Conservation (phyloP, 2,329 filamentous ascomycete genomes). For the Alternaria sp. region DNA sequence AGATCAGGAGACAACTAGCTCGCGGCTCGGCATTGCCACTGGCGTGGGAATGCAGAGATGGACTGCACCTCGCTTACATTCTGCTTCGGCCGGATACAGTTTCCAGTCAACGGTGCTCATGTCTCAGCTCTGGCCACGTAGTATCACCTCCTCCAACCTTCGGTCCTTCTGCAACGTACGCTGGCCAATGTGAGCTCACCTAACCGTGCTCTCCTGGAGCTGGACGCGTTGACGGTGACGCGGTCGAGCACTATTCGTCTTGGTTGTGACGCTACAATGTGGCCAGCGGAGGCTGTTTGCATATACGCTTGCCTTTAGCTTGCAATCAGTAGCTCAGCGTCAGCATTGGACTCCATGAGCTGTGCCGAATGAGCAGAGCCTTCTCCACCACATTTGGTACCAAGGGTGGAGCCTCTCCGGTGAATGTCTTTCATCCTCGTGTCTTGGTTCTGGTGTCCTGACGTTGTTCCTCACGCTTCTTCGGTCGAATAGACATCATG, state of each 20-base stretch:
- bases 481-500: too few species aligned
- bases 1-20: slow-evolving; percentile 1
- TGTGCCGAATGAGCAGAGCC: not conserved
- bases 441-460: too few species aligned
- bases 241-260: slow-evolving; percentile 2
- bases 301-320: not conserved
- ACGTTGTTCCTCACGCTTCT: too few species aligned
- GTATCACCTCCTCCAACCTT: slow-evolving; percentile 10
- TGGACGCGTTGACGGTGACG: not conserved
- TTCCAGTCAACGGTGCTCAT: slow-evolving; percentile 8
- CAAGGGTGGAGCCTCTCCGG: too few species aligned
- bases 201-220: not conserved
- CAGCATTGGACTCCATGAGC: too few species aligned
- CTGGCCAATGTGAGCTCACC: slow-evolving; percentile 5
- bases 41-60: not conserved
- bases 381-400: not conserved
- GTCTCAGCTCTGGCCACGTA: slow-evolving; percentile 1
- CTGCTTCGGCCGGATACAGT: slow-evolving; percentile 1
- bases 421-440: too few species aligned
- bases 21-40: not conserved
- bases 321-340: too few species aligned
- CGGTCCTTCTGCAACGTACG: slow-evolving; percentile 4
- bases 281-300: slow-evolving; percentile 1
- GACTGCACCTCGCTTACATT: not conserved
- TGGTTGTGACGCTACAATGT: slow-evolving; percentile 10